Base-by-base conservation (phyloP, 1,284 basidiomycete species). In the Vanrija humicola region DNA sequence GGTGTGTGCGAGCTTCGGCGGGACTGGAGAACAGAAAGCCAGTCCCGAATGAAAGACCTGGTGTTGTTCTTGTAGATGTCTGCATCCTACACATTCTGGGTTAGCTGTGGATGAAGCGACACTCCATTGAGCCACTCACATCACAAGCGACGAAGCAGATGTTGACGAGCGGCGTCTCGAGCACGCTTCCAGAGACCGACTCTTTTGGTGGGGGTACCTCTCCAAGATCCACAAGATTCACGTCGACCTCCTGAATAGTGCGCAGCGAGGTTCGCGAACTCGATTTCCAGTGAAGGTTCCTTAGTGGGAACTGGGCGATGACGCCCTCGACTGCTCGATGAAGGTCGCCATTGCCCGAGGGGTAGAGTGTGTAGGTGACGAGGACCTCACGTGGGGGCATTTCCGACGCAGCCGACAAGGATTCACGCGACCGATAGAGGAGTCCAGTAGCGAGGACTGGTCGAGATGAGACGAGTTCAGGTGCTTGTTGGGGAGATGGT, bases 201-300 rank as follows among this genome's bases (percentile, higher is more conserved):
- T 73, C 66, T 43, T 62, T 56, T 3, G 56, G 52, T 6, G 65
- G 50, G 3, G 61, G 60, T 4, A 87, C 76, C 34, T 83, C 81
- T 51, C 91, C 87, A 26, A 91, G 79, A 19, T 86, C 78, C 10
- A 87, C 80, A 38, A 96, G 78, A 42, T 83, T 81, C 51, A 95
- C 82, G 55, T 87, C 82, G n/a, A 95, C 81, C 62, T 89, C 86
- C 68, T 92, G 90, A 47, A 97, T 90, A 1, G 90, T 94, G 57
- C 89, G 82, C 43, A 92, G 80, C 5, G 84, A 83, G 3, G 86
- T 82, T 50, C 85, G 81, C 5, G 84, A 82, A 5, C 77, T 66
- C 26, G 88, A 83, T 73, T 88, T 93, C 93, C 94, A 96, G 73
- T 95, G 89, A 19, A 96, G 81, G 74, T 87, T 93, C 50, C 87